Evolutionary conservation across 2,329 filamentous ascomycete genomes (phyloP).

Genomic region (Penicillium paneum): DNA sequence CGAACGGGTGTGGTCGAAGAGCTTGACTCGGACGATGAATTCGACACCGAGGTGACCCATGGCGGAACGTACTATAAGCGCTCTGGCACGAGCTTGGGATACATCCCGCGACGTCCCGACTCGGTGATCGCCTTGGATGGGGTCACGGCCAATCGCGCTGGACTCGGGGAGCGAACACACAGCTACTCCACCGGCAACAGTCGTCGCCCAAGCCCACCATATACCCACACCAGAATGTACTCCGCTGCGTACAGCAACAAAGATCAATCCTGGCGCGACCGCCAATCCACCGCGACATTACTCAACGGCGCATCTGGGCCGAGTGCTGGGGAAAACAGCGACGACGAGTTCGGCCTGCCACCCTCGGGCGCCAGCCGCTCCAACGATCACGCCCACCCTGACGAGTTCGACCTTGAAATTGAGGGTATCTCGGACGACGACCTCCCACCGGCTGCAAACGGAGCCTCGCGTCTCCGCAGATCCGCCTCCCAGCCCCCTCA

Average conservation of each 20-base stretch:
- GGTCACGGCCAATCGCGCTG: conserved; percentile 40
- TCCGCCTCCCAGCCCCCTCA: conserved; percentile 37
- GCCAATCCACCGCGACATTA: conserved; percentile 50
- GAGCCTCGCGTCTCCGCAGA: conserved; percentile 33
- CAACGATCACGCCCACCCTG: conserved; percentile 32
- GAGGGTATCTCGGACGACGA: conserved; percentile 53
- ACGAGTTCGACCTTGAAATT: conserved; percentile 40
- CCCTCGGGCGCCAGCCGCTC: conserved; percentile 39
- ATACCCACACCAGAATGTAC: conserved; percentile 50
- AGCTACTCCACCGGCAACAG: conserved; percentile 60
- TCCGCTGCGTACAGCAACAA: conserved; percentile 48
- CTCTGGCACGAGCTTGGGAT: conserved; percentile 71
- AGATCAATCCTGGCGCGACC: conserved; percentile 44
- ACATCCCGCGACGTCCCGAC: conserved; percentile 63
- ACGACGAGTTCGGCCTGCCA: conserved; percentile 51
- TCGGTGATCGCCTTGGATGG: conserved; percentile 56
- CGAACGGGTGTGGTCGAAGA: conserved; percentile 95
- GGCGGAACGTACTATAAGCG: conserved; percentile 77
- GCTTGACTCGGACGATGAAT: conserved; percentile 96
- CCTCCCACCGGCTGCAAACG: conserved; percentile 54
- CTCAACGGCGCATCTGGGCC: conserved; percentile 37
- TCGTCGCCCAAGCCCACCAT: conserved; percentile 50
- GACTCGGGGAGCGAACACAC: conserved; percentile 30
- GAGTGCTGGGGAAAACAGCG: conserved; percentile 38
- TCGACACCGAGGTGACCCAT: conserved; percentile 81